These are phyloP conservation scores for Tremellales sp. DNA, from an alignment of 1,284 basidiomycete species.

Conservation along the genomic window DNA sequence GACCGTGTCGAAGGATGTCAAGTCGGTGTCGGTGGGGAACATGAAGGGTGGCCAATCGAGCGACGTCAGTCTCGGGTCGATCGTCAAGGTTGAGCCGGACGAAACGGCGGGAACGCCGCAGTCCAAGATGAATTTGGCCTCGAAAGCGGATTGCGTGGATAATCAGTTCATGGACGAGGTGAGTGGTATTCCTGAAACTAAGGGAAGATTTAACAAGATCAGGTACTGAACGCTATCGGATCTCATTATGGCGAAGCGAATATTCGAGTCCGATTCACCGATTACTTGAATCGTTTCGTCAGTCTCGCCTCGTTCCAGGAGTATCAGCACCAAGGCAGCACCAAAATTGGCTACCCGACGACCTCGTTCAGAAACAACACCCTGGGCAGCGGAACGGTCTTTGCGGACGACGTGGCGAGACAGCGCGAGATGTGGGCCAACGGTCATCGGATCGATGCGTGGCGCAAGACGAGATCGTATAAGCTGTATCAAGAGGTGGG, in stretches of 20 bases:
- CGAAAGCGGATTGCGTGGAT: conserved; percentile 66
- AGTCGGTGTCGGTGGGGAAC: conserved; percentile 13
- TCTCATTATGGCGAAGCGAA: conserved; percentile 72
- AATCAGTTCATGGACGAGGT: conserved; percentile 89
- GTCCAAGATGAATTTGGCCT: conserved; percentile 24
- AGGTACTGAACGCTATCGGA: conserved; percentile 58
- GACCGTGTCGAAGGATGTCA: conserved; percentile 64
- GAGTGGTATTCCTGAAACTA: conserved; percentile 47
- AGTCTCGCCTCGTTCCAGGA: conserved; percentile 73
- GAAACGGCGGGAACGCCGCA: conserved; percentile 8
- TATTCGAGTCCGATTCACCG: conserved; percentile 71
- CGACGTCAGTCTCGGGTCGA: conserved; percentile 23
- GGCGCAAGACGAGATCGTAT: conserved; percentile 67
- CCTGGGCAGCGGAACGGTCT: conserved; percentile 66
- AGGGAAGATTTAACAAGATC: background rate
- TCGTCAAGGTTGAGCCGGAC: conserved; percentile 26
- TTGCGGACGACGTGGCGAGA: conserved; percentile 60
- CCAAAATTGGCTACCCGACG: conserved; percentile 61
- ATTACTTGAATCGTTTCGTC: conserved; percentile 71
- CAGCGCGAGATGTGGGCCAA: conserved; percentile 64
- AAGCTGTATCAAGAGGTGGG: conserved; percentile 58
- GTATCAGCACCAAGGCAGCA: conserved; percentile 63
- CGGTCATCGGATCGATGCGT: conserved; percentile 71
- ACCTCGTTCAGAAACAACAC: conserved; percentile 38
- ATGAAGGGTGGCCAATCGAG: conserved; percentile 20